A percentile compares a stretch with the other conserved stretches of the same genome.
Conservation (phyloP, 2,329 filamentous ascomycete genomes). For the Elsinoe arachidis region DNA sequence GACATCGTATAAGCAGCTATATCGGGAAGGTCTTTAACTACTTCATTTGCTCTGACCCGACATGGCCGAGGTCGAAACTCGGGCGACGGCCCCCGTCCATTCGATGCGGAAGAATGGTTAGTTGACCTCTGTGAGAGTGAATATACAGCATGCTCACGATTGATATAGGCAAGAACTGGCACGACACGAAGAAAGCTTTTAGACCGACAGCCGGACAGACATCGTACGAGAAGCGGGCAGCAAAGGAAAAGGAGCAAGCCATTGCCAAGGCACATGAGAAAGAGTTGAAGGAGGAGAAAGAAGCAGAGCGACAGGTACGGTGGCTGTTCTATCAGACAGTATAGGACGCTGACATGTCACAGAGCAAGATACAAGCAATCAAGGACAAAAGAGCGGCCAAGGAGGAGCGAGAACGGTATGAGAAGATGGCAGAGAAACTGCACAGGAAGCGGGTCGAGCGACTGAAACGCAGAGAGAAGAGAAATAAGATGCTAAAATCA, state of each 20-base stretch:
- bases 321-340: not conserved
- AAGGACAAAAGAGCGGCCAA: slow-evolving; percentile 80
- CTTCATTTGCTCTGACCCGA: slow-evolving; percentile 15
- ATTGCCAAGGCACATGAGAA: slow-evolving; percentile 89
- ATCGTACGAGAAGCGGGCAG: slow-evolving; percentile 67
- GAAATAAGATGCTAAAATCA: slow-evolving; percentile 65
- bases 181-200: slow-evolving; percentile 72
- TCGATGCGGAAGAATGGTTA: slow-evolving; percentile 78
- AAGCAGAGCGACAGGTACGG: slow-evolving; percentile 71
- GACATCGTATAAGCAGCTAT: not conserved
- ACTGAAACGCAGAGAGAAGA: slow-evolving; percentile 90
- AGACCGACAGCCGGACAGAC: slow-evolving; percentile 69
- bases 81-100: slow-evolving; percentile 32
- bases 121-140: slow-evolving; percentile 16
- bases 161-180: slow-evolving; percentile 84
- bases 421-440: slow-evolving; percentile 96
- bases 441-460: slow-evolving; percentile 90
- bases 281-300: slow-evolving; percentile 93
- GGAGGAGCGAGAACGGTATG: slow-evolving; percentile 86
- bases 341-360: slow-evolving; percentile 18
- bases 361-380: slow-evolving; percentile 70
- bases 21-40: not conserved
- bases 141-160: slow-evolving; percentile 14
- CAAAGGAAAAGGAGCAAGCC: slow-evolving; percentile 58
- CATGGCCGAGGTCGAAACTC: slow-evolving; percentile 21